phyloP scores from a whole-genome alignment of 208 protist genomes.

The Leishmania braziliensis region DNA sequence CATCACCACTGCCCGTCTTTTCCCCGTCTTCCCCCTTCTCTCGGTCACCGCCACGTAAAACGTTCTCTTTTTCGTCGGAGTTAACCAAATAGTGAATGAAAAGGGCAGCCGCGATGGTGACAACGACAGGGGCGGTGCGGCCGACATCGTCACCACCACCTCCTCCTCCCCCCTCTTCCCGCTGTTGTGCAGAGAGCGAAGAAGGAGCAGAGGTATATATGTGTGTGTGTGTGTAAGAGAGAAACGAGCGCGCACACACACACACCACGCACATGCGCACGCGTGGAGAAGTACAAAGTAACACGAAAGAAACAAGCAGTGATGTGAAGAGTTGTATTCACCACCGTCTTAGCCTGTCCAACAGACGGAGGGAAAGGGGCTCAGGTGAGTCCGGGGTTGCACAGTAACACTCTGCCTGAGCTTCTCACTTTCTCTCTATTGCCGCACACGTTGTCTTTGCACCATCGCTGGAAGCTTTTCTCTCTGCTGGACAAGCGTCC shows the following conservation, averaged over 20 bases:
- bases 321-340: constrained; percentile 9
- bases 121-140: not conserved
- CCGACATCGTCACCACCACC: not conserved
- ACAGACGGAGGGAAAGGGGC: not conserved
- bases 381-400: not conserved
- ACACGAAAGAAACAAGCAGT: constrained; percentile 17
- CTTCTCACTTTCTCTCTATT: not conserved
- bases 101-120: not conserved
- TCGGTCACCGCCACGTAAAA: not conserved
- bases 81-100: not conserved
- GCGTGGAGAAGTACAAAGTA: not conserved
- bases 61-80: not conserved
- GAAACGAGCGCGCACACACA: not conserved
- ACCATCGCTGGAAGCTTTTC: too few relatives aligned
- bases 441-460: not conserved
- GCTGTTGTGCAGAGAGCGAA: not conserved
- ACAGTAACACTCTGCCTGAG: not conserved
- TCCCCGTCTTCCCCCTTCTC: not conserved
- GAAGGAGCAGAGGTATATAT: not conserved
- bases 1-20: not conserved
- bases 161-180: not conserved
- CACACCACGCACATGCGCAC: not conserved
- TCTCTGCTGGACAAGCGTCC: not conserved
- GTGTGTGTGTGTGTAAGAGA: not conserved
- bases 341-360: not conserved